Evolutionary conservation across 345 rosid genomes (phyloP).

Genomic region (Isatis tinctoria): DNA sequence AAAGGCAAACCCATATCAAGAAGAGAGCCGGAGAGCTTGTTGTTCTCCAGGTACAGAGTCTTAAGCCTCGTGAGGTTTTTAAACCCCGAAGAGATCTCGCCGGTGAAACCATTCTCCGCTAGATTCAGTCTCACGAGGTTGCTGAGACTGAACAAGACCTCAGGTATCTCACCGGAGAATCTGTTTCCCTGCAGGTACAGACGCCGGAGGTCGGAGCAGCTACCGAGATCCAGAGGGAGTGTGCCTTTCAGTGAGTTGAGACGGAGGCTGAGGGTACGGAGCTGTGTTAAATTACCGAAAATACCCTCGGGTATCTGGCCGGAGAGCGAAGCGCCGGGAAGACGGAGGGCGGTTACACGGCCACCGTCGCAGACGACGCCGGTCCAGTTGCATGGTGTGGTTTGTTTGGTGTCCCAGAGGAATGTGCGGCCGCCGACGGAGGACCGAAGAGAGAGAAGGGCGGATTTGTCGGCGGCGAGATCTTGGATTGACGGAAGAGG

Average conservation of each 20-base stretch:
- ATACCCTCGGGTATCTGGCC: conserved; percentile 66
- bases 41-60: conserved; percentile 69
- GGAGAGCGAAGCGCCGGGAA: conserved; percentile 77
- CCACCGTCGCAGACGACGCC: conserved; percentile 63
- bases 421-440: conserved; percentile 80
- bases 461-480: conserved; percentile 73
- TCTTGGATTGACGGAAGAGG: conserved; percentile 41
- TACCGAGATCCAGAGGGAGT: conserved; percentile 73
- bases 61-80: conserved; percentile 64
- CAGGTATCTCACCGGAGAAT: conserved; percentile 76
- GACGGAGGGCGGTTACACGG: conserved; percentile 70
- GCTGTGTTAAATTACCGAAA: conserved; percentile 68
- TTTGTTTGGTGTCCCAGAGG: conserved; percentile 53
- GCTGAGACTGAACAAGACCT: conserved; percentile 46
- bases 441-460: conserved; percentile 74
- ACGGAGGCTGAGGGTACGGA: conserved; percentile 84
- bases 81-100: conserved; percentile 54
- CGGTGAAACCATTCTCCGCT: conserved; percentile 58
- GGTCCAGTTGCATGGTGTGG: conserved; percentile 74
- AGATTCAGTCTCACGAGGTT: conserved; percentile 63
- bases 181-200: conserved; percentile 77
- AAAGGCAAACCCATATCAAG: conserved; percentile 42
- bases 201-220: conserved; percentile 57
- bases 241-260: conserved; percentile 59
- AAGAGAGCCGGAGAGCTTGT: conserved; percentile 58